Conservation (phyloP, 2,329 filamentous ascomycete species). For the Fusarium falciforme region DNA sequence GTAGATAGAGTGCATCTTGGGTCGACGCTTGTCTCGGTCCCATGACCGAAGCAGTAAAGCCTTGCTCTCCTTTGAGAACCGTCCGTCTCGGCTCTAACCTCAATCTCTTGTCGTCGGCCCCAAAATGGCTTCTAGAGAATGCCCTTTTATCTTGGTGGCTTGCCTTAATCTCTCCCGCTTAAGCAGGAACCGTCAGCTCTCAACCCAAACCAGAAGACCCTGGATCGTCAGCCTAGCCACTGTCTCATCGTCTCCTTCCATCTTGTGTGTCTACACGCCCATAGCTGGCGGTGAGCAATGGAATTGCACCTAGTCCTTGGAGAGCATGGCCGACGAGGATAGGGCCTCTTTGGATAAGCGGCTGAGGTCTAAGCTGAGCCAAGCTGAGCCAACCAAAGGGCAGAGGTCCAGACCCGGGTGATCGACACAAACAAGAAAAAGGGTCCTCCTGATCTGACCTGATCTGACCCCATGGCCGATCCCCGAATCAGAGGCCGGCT, state of each 20-base stretch:
- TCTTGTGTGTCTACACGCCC: not conserved
- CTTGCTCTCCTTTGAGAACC: conserved; percentile 11
- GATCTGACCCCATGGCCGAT: conserved; percentile 27
- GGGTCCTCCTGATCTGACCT: conserved; percentile 35
- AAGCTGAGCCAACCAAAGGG: conserved; percentile 19
- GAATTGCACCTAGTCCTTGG: not conserved
- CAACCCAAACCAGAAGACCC: conserved; percentile 2
- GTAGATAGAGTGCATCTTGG: not conserved
- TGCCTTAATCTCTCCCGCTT: conserved; percentile 22
- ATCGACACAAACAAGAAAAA: conserved; percentile 37
- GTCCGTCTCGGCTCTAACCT: conserved; percentile 20
- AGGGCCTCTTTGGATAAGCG: not conserved
- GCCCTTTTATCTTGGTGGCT: conserved; percentile 26
- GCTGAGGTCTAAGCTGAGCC: conserved; percentile 23
- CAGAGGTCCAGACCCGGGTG: conserved; percentile 18
- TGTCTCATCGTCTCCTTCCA: conserved; percentile 25
- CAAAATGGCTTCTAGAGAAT: conserved; percentile 6
- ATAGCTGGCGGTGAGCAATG: not conserved
- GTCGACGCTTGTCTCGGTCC: conserved; percentile 18
- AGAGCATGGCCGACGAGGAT: not conserved
- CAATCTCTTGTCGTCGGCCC: conserved; percentile 1
- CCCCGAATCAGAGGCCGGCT: conserved; percentile 13
- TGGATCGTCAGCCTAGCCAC: conserved; percentile 14
- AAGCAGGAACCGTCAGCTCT: conserved; percentile 12
- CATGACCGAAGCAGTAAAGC: conserved; percentile 20